Conservation (phyloP, 306 rosid genomes). For the Pyrus communis region DNA sequence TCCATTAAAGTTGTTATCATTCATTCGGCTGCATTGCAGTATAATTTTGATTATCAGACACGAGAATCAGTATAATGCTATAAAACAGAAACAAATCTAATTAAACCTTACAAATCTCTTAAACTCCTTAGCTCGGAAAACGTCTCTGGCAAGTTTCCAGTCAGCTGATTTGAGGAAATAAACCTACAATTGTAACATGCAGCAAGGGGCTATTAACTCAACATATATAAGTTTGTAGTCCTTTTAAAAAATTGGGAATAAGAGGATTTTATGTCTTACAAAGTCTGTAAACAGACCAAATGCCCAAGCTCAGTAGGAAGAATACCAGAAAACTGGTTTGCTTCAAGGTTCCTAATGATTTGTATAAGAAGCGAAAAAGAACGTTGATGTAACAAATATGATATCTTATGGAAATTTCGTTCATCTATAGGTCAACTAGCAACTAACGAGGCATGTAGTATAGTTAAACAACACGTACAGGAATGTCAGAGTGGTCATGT, state of each 20-base stretch:
- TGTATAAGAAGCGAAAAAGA: background rate
- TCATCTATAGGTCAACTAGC: background rate
- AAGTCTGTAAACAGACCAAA: background rate
- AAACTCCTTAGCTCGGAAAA: constrained; percentile 7
- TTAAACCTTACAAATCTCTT: constrained; percentile 7
- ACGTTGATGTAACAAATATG: background rate
- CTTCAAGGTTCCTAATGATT: constrained; percentile 21
- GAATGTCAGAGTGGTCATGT: constrained; percentile 12
- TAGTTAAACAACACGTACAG: constrained; percentile 11
- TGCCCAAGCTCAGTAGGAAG: constrained; percentile 30
- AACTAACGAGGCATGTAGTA: background rate
- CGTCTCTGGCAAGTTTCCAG: constrained; percentile 13
- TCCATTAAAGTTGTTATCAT: constrained; percentile 14
- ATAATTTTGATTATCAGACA: background rate
- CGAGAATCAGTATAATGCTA: background rate
- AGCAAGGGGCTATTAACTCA: background rate
- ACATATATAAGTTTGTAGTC: too few relatives aligned
- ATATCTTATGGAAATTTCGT: background rate
- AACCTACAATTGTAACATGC: constrained; percentile 5
- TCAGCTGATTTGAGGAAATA: constrained; percentile 15
- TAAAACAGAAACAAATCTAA: background rate
- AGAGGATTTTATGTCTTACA: background rate
- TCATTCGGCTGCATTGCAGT: constrained; percentile 10
- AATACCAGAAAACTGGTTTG: constrained; percentile 28
- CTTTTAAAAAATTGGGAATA: background rate